Base-by-base conservation (phyloP, 345 rosid species). In the Cardamine resedifolia region DNA sequence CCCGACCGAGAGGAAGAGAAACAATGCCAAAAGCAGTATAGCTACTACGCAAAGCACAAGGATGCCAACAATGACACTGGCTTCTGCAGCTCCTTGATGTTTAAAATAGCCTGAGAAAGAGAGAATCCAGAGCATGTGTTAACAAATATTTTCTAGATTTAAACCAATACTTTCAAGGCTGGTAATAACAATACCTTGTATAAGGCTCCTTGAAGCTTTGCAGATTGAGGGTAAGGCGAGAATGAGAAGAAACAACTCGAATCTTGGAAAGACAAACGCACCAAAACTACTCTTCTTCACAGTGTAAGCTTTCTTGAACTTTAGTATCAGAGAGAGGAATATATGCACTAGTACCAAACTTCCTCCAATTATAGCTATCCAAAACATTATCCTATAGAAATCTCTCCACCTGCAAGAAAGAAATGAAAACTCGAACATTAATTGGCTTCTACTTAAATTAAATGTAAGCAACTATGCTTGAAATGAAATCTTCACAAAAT, bases 321-420 rank as follows among this genome's bases (percentile, higher is more conserved):
- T 91, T 21, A 90, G 73, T 75, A 88, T 71, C 33, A 86, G 53
- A 31, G 83, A 71, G 20, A 89, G 78, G 58, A 86, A 51, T 61
- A 64, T 69, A 79, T 93, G 97, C 23, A 90, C 52, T 33, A 90
- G 75, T 14, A 86, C n/a, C 70, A 88, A 83, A 81, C 96, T 78
- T 38, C 88, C 91, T 55, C 84, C 80, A 34, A 88, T 82, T 41
- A 88, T 71, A n/a, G 95, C 86, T 66, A 89, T 58, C 97, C 96
- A 94, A 85, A 94, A 94, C 96, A 91, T 82, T 78, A 86, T 88
- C 84, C 97, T 84, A 18, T 81, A 58, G 53, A 94, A 94, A 64
- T 88, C 87, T 80, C 81, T 86, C 98, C 98, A 89, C 84, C 97
- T 93, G 64, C 68, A 83, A 44, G 43, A 66, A 66, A 71, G 21